These are phyloP conservation scores for Nigrospora osmanthi DNA, from an alignment of 2,329 filamentous ascomycete genomes.

Conservation along the genomic window DNA sequence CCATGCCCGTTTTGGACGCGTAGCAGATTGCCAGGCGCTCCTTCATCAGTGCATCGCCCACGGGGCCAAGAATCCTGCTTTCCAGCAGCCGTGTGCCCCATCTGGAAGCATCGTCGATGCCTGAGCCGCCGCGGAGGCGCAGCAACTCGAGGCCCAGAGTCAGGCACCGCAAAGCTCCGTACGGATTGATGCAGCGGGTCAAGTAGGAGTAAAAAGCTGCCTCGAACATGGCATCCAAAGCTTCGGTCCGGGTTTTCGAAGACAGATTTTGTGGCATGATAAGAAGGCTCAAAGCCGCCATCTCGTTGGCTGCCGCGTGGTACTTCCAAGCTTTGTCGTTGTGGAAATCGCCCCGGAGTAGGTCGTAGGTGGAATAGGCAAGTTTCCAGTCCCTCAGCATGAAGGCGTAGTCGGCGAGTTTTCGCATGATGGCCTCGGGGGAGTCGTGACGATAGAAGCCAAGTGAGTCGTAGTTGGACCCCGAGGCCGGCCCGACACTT, in stretches of 20 bases:
- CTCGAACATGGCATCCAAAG: slow-evolving; percentile 80
- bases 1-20: slow-evolving; percentile 60
- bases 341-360: slow-evolving; percentile 79
- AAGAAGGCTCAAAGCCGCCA: slow-evolving; percentile 80
- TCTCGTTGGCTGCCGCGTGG: slow-evolving; percentile 89
- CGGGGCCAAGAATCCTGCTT: slow-evolving; percentile 61
- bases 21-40: slow-evolving; percentile 85
- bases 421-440: slow-evolving; percentile 85
- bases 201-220: slow-evolving; percentile 89
- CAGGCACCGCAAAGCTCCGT: slow-evolving; percentile 72
- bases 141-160: slow-evolving; percentile 74
- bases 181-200: slow-evolving; percentile 71
- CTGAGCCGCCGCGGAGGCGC: slow-evolving; percentile 68
- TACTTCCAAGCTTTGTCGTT: slow-evolving; percentile 97
- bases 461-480: slow-evolving; percentile 66
- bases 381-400: slow-evolving; percentile 97
- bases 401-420: slow-evolving; percentile 89
- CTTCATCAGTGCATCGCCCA: slow-evolving; percentile 76
- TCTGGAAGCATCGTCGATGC: slow-evolving; percentile 76
- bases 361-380: slow-evolving; percentile 83
- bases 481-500: slow-evolving; percentile 40
- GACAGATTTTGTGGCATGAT: slow-evolving; percentile 65
- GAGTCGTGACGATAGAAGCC: slow-evolving; percentile 81
- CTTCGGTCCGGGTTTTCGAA: slow-evolving; percentile 71
- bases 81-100: slow-evolving; percentile 82